These are phyloP conservation scores for Arabidopsis lyrata DNA, from an alignment of 441 rosid genomes.

Conservation along the genomic window DNA sequence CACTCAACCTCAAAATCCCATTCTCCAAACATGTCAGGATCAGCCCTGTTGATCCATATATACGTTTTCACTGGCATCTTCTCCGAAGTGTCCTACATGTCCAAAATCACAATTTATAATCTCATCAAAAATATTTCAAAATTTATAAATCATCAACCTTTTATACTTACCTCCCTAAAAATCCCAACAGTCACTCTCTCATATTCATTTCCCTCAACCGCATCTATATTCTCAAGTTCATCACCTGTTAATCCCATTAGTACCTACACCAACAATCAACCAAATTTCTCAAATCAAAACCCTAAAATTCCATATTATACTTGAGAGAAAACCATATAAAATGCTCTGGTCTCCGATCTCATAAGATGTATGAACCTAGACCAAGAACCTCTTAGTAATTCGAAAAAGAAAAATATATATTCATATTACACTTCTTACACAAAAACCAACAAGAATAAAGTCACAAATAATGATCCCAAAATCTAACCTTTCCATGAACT, in stretches of 20 bases:
- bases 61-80: conserved; percentile 66
- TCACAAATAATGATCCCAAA: not conserved
- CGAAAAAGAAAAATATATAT: too few relatives aligned
- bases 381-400: too few relatives aligned
- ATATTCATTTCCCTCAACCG: conserved; percentile 77
- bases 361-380: too few relatives aligned
- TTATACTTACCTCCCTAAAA: conserved; percentile 52
- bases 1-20: conserved; percentile 85
- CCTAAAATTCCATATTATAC: not conserved
- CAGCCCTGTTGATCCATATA: conserved; percentile 64
- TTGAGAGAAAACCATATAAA: too few relatives aligned
- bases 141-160: not conserved
- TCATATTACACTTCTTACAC: not conserved
- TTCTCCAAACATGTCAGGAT: conserved; percentile 75
- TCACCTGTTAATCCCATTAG: conserved; percentile 71
- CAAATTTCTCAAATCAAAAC: not conserved
- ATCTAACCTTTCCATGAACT: conserved; percentile 69
- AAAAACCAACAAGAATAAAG: not conserved
- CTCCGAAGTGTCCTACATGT: conserved; percentile 55
- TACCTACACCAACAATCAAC: conserved; percentile 50
- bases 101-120: not conserved
- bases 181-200: conserved; percentile 63
- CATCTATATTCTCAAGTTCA: conserved; percentile 69
- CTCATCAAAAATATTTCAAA: not conserved
- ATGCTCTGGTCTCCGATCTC: too few relatives aligned